Evolutionary conservation across 164 flowering plant species (phyloP).

Genomic region (Dillenia suffruticosa): DNA sequence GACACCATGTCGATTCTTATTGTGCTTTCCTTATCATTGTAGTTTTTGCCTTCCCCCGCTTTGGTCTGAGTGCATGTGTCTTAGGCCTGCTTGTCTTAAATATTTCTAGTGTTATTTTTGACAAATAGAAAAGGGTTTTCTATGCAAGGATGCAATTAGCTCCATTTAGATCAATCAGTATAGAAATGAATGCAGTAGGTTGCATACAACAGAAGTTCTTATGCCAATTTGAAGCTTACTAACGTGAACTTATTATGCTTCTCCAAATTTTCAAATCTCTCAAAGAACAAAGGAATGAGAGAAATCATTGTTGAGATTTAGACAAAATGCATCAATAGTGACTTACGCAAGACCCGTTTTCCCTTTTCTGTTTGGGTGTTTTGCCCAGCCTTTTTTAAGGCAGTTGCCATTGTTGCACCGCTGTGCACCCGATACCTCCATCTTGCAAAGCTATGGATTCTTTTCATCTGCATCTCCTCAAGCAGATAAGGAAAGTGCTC

Average conservation of each 20-base stretch:
- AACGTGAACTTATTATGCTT: not conserved
- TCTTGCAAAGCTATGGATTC: conserved; percentile 42
- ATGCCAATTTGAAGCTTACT: not conserved
- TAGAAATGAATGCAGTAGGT: no score
- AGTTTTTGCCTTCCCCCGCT: no score
- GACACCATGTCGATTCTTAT: no score
- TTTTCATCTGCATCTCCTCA: conserved; percentile 72
- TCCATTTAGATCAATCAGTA: no score
- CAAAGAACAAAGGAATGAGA: not conserved
- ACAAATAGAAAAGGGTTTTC: no score
- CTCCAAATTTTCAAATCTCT: not conserved
- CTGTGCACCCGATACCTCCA: conserved; percentile 12
- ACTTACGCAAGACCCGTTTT: not conserved
- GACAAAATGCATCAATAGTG: not conserved
- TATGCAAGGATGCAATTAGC: no score
- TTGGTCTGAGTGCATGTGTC: no score
- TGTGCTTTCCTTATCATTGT: no score
- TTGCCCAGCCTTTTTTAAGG: conserved; percentile 6
- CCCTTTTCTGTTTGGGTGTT: no score
- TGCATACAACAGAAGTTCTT: no score
- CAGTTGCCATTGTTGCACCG: conserved; percentile 29
- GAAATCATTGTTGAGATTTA: not conserved
- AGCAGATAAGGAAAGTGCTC: conserved; percentile 37
- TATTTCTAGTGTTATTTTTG: no score
- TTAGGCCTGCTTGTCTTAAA: no score